Evolutionary conservation across 148 eudicot genomes (phyloP), one percentile per base, ranked within the genome.

Genomic region (Oxyria digyna): DNA sequence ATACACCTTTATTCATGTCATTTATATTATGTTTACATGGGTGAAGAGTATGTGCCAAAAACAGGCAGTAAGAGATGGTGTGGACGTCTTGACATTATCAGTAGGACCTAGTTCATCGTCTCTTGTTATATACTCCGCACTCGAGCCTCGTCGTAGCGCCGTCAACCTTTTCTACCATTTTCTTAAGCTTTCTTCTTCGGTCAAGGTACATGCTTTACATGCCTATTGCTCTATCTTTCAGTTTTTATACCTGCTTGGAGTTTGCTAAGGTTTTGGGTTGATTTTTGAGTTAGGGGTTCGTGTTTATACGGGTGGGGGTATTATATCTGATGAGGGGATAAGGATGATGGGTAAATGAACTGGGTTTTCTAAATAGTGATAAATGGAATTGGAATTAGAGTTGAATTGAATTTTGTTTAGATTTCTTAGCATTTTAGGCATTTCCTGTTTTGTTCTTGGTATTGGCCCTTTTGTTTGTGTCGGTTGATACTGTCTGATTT

Each of bases 11-110:
- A 3, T 46, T 46, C 18, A n/a, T 46, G 52, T n/a, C 52, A 46
- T n/a, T 46, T 46, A 46, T n/a, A 46, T 17, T 17, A 5, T 52
- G 10, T 4, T 52, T 54, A 54, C 62, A 54, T 54, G 62, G 5
- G 0, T 54, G 26, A 20, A 49, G 20, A 13, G 15, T 48, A 55
- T 13, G 63, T 27, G 27, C 63, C n/a, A 24, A 38, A 38, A 38
- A 38, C 41, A 38, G 97, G 99, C 99, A 42, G 83, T 78, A 38
- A 76, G 72, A 69, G 99, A 94, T 57, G 83, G 96, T 64, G 99
- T 94, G 26, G 97, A 94, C 72, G 79, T 91, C 71, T 45, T 94
- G 64, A 79, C 89, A 26, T 79, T 94, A 52, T 84, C 97, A 31
- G 75, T 91, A 21, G 96, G 91, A 75, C 99, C 99, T 35, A 24